Percentiles rank a stretch among this genome's conserved stretches.
phyloP scores from a whole-genome alignment of 2,329 filamentous ascomycete genomes.

The Trichoderma sp. region DNA sequence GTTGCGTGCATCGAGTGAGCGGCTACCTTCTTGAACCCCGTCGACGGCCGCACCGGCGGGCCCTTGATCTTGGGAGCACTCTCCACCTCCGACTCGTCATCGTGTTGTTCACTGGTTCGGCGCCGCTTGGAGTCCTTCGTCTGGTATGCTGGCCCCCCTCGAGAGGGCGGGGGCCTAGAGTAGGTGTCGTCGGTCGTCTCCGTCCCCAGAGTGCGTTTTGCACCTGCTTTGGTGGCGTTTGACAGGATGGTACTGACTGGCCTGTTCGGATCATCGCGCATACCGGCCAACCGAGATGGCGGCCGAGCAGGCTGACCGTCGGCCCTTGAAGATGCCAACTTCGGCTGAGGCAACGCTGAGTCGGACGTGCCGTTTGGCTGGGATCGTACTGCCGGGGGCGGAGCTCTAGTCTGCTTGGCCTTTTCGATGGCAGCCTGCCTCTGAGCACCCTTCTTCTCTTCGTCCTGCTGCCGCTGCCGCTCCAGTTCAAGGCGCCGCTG shows the following conservation, averaged over 20 bases:
- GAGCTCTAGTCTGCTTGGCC: slow-evolving; percentile 65
- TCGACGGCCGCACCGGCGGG: slow-evolving; percentile 82
- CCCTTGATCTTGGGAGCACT: slow-evolving; percentile 69
- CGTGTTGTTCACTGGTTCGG: slow-evolving; percentile 72
- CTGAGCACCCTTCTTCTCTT: slow-evolving; percentile 67
- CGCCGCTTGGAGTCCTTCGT: slow-evolving; percentile 76
- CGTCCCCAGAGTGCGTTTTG: slow-evolving; percentile 73
- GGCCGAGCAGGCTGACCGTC: slow-evolving; percentile 48
- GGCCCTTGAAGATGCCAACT: slow-evolving; percentile 36
- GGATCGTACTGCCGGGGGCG: slow-evolving; percentile 60
- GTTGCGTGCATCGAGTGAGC: slow-evolving; percentile 29
- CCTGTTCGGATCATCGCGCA: slow-evolving; percentile 62
- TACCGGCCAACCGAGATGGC: slow-evolving; percentile 60
- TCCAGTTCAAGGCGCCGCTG: slow-evolving; percentile 63
- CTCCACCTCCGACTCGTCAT: slow-evolving; percentile 63
- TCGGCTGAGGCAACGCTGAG: slow-evolving; percentile 42
- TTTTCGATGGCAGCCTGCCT: slow-evolving; percentile 65
- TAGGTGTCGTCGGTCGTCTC: slow-evolving; percentile 60
- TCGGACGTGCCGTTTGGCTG: slow-evolving; percentile 58
- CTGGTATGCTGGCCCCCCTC: slow-evolving; percentile 65
- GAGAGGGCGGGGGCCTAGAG: slow-evolving; percentile 48
- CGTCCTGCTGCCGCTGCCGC: slow-evolving; percentile 63
- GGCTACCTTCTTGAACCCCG: slow-evolving; percentile 65
- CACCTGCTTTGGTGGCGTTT: slow-evolving; percentile 59
- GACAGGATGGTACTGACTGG: slow-evolving; percentile 64